Base-by-base conservation (phyloP, 768 basidiomycete genomes). In the Neoboletus brunneissimus region DNA sequence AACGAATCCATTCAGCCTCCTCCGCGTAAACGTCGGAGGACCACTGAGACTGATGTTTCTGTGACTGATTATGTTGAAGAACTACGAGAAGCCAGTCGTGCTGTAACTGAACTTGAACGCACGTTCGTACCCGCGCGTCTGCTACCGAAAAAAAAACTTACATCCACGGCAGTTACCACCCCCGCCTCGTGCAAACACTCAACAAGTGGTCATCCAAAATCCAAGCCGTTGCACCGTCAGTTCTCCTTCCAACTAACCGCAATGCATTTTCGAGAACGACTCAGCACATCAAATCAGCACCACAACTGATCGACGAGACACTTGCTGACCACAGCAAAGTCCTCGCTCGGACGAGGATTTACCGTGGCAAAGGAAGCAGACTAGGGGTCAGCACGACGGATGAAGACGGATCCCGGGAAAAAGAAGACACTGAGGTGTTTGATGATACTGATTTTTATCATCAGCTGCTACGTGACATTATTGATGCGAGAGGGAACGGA, bases 151-250 rank as follows among this genome's bases (percentile, higher is more conserved):
- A 25, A 34, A 34, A 9, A 51, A 38, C 52, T 59, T 43, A 59
- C 42, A 31, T 53, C 49, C 27, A 52, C 15, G 6, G 12, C 56
- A 78, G 80, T 50, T 80, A 89, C 48, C 93, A 94, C 67, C 81
- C 86, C 3, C 78, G 88, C 58, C 78, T 89, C 13, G 69, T 93
- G 42, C 84, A 86, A 57, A 94, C 91, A 2, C 79, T 99, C 25
- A 77, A 81, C 38, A 98, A 98, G 72, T 99, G 97, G 97, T 97
- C 94, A 11, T 79, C 87, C 25, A 99, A 98, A 76, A 89, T 98
- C 38, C 91, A 94, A 65, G 91, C 95, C 1, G 94, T 97, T 6
- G 84, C 94, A 2, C 87, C 93, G 12, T 85, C 87, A 8, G 86
- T 80, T 41, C 82, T 91, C 13, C 77, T 86, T 6, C 85, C 87